Percentiles rank a stretch among this genome's conserved stretches.
phyloP scores from a whole-genome alignment of 2,329 filamentous ascomycete species.

The Ilyonectria sp. region DNA sequence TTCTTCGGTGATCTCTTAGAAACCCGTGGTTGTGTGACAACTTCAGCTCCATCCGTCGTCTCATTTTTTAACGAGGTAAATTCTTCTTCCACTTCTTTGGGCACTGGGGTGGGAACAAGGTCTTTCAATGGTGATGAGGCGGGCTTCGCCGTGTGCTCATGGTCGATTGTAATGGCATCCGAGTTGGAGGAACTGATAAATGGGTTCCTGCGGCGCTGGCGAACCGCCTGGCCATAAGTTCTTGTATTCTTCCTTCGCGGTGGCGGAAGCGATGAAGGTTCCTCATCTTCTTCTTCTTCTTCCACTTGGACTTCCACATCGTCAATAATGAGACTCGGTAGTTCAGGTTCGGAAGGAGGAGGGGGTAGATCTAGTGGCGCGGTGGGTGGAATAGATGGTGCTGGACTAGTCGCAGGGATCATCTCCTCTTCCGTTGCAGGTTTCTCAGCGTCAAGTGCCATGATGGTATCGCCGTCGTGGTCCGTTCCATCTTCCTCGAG shows the following conservation, averaged over 20 bases:
- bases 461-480: conserved; percentile 27
- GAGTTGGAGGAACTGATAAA: conserved; percentile 53
- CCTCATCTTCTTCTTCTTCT: conserved; percentile 38
- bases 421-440: conserved; percentile 51
- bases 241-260: conserved; percentile 37
- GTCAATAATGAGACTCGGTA: conserved; percentile 50
- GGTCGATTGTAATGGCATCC: conserved; percentile 35
- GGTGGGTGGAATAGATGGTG: conserved; percentile 48
- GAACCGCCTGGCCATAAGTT: conserved; percentile 42
- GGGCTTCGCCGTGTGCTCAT: conserved; percentile 27
- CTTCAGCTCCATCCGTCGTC: conserved; percentile 3
- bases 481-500: conserved; percentile 27
- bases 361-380: conserved; percentile 36
- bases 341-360: conserved; percentile 51
- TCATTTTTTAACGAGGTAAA: neutral
- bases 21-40: conserved; percentile 3
- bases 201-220: conserved; percentile 42
- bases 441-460: conserved; percentile 35
- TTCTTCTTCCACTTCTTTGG: conserved; percentile 27
- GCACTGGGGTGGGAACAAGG: conserved; percentile 23
- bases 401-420: conserved; percentile 58
- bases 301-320: conserved; percentile 30
- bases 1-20: conserved; percentile 35
- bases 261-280: conserved; percentile 49
- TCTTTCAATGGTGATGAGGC: conserved; percentile 34